Evolutionary conservation across 2,329 filamentous ascomycete species (phyloP), one percentile per base, ranked within the genome.

Genomic region (Botrytis cinerea): DNA sequence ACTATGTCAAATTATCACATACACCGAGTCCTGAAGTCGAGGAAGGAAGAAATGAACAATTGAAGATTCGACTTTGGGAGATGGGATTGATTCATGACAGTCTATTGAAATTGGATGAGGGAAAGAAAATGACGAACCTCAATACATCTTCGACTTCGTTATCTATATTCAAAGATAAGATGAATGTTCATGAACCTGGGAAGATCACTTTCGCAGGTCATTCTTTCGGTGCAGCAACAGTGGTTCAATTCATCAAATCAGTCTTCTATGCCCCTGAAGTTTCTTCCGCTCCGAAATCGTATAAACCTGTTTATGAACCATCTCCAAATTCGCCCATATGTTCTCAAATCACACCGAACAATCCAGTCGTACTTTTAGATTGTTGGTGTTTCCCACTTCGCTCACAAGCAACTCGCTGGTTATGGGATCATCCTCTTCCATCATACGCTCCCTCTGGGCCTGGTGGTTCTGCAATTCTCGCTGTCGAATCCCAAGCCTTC

Each of bases 61-160:
- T 97, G 72, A 87, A 89, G 48, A 90, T 94, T 73, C 88, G 94
- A 10, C 83, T 93, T 2, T 96, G 93, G 92, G 94, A 97, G 82
- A 81, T 96, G 43, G 91, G 91, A 1, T 81, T 93, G 28, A 83
- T 93, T 18, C 89, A 93, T 79, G 89, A 92, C 60, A 90, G 91
- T 0, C 75, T 96, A 2, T 81, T 91, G 12, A 88, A 87, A 67
- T 86, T 96, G 18, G 92, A 96, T 76, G 80, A 83, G 1, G 90
- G 88, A 1, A 77, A 84, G 4, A 71, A 78, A 2, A 77, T 86
- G 10, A 84, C 81, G 35, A 91, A 91, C 74, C 78, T 91, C 51
- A 89, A 90, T 76, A 81, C 78, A 16, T 85, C 84, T 2, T 83
- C 82, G 0, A 79, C 82, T 0, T 81, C 88, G 5, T 83, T 95